Base-by-base conservation (phyloP, 2,329 filamentous ascomycete genomes). In the Pyricularia sp. region DNA sequence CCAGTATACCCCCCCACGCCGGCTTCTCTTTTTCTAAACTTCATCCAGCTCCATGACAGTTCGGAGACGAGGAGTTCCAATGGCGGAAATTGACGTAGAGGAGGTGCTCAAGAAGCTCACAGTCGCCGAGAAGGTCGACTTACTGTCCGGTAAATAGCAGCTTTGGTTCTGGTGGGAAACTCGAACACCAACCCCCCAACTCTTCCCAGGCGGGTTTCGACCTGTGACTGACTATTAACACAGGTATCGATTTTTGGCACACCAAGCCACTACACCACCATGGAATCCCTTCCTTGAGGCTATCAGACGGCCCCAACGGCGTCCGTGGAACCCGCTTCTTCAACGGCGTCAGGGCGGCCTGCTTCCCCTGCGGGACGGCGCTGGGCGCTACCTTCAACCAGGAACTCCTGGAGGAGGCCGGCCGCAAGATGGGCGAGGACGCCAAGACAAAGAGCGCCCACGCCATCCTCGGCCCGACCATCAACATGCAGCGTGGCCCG, bases 261-360 rank as follows among this genome's bases (percentile, higher is more conserved):
- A 88, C 87, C 40, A 82, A 84, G 68, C 73, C 82, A 16, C 77
- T 89, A 7, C 83, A 84, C 10, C 73, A 83, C 26, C 80, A 86
- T 70, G 82, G 83, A 1, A 79, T 89, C 40, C 87, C 87, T 6
- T 84, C 86, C 0, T 78, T 89, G 35, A 84, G 87, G 62, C 79
- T 87, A 61, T 83, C 84, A 49, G 88, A 90, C 69, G 87, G 88
- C 0, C 88, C 88, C 49, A 89, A 89, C 72, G 88, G 88, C 63
- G 82, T 88, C 40, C 80, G 88, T 68, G 87, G 87, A 63, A 85
- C 83, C 61, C 84, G 83, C 69, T 89, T 88, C 78, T 89, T 89
- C 75, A 84, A 86, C 68, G 84, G 86, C 64, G 75, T 80, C 35
- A 79, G 78, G 28, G 81, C 84, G 1, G 84, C 84, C n/a, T 86